Percentiles rank a stretch among this genome's conserved stretches.
These are phyloP conservation scores for Naganishia friedmannii DNA, from an alignment of 768 basidiomycete species.

Conservation along the genomic window DNA sequence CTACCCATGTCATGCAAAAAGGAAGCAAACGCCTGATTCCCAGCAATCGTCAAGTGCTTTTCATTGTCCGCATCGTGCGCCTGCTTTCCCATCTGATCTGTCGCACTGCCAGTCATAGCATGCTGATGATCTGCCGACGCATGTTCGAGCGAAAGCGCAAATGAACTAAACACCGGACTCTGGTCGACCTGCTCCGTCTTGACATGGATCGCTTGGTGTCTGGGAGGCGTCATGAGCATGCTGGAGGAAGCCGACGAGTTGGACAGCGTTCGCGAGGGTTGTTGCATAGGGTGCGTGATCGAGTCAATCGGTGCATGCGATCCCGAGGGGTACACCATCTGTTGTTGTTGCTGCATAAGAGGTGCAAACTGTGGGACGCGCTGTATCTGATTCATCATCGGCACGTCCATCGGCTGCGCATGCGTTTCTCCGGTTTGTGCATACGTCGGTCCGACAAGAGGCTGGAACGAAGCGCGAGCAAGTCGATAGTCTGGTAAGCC, in stretches of 20 bases:
- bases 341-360: not conserved
- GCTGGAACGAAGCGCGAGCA: not conserved
- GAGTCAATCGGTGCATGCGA: not conserved
- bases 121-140: not conserved
- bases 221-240: constrained; percentile 3
- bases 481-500: not conserved
- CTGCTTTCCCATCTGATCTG: not conserved
- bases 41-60: not conserved
- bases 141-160: not conserved
- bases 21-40: not conserved
- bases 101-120: not conserved
- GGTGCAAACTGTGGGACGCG: not conserved
- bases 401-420: not conserved
- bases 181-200: not conserved
- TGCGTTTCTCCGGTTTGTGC: not conserved
- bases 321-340: not conserved
- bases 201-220: not conserved
- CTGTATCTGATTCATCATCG: not conserved
- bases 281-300: not conserved
- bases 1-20: not conserved
- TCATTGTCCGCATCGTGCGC: not conserved
- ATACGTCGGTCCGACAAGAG: not conserved
- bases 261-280: not conserved
- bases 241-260: not conserved
- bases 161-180: not conserved